Base-by-base conservation (phyloP, 176 grass and related monocot species). In the Bothriochloa decipiens region DNA sequence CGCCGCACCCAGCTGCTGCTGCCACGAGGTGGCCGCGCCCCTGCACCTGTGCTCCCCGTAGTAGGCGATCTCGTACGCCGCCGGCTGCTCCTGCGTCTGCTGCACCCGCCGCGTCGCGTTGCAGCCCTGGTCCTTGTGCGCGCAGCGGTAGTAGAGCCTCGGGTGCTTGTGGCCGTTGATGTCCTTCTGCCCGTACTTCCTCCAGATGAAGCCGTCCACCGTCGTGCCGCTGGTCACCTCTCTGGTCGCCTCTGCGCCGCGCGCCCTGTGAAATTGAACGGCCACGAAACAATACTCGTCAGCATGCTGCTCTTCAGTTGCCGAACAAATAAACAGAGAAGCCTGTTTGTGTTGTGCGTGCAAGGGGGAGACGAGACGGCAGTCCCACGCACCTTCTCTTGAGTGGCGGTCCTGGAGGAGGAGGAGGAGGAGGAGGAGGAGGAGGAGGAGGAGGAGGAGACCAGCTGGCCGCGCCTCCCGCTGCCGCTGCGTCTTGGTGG, bases 131-230 rank as follows among this genome's bases (percentile, higher is more conserved):
- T 82, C 62, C 4, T 76, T 87, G 81, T 83, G n/a, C 14, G 94
- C 90, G 86, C 94, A 93, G 17, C 91, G 89, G 78, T 82, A 91
- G 77, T 93, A 93, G 68, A 88, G 83, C 86, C 57, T 81, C 53
- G 90, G 93, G 70, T 90, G 78, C 66, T 25, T 82, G 69, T 78
- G 52, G 1, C 85, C 74, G 20, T 86, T 83, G 78, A 95, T 95
- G 4, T 86, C 85, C 83, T 95, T 95, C 29, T 95, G 90, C 12
- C 93, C 93, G 86, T 95, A 95, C 81, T 92, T 92, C 75, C 88
- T 88, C 93, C 93, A 95, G 66, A 87, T 39, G 86, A 80, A 95
- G n/a, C 79, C 77, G 78, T 95, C 93, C 66, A 45, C 79, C 50
- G 49, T 80, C 37, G 81, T 90, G 36, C 15, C n/a, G 22, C 39